Evolutionary conservation across 306 rosid species (phyloP).

Genomic region (Malus orientalis): DNA sequence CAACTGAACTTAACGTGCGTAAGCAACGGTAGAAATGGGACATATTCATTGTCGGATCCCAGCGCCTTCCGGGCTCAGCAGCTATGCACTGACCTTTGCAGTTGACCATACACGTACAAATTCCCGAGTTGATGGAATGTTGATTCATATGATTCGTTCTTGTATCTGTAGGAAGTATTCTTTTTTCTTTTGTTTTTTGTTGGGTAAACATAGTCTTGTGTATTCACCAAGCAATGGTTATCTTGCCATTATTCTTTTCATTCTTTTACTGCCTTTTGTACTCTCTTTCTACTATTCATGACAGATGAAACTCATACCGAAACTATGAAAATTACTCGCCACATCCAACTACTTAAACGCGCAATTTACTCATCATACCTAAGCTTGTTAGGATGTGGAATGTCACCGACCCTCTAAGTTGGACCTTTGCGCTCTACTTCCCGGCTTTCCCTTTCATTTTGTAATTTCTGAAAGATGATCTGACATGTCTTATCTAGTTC

Average conservation of each 20-base stretch:
- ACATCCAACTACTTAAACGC: too few relatives aligned
- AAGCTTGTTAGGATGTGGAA: too few relatives aligned
- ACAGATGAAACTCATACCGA: neutral
- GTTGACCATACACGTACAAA: slow-evolving; percentile 16
- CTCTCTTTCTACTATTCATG: neutral
- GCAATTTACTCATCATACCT: too few relatives aligned
- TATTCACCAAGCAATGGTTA: neutral
- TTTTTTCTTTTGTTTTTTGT: neutral
- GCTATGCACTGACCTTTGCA: slow-evolving; percentile 50
- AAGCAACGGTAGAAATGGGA: slow-evolving; percentile 45
- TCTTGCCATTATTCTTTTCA: neutral
- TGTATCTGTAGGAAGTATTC: slow-evolving; percentile 4
- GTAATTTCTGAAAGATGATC: too few relatives aligned
- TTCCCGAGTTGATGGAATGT: slow-evolving; percentile 1
- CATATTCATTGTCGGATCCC: slow-evolving; percentile 18
- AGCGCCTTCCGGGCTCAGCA: slow-evolving; percentile 29
- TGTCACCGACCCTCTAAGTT: too few relatives aligned
- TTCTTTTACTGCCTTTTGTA: neutral
- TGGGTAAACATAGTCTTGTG: neutral
- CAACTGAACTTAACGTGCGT: slow-evolving; percentile 58
- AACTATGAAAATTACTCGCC: too few relatives aligned
- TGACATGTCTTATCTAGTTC: too few relatives aligned
- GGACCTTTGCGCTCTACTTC: too few relatives aligned
- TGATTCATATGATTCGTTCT: slow-evolving; percentile 19
- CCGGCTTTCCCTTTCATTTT: too few relatives aligned